Evolutionary conservation across 495 filamentous ascomycete species (phyloP), one percentile per base, ranked within the genome.

Genomic region (Penicillium pancosmium): DNA sequence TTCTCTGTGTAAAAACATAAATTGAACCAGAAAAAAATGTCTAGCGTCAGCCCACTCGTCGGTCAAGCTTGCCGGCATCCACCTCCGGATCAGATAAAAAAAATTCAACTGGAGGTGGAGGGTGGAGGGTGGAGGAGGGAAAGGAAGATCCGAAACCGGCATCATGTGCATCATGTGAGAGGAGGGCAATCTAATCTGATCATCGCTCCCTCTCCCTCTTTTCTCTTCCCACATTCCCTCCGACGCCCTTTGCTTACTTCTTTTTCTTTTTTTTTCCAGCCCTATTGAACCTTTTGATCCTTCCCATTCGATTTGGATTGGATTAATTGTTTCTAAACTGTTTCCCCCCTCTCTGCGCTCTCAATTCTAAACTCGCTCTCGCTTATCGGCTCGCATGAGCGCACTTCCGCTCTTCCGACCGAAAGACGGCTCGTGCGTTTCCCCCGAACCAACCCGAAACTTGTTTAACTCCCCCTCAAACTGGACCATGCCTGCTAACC

Each of bases 351-450:
- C 43, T 60, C 52, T 48, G 13, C 25, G 25, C 46, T 41, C 23
- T 44, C 41, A 44, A 55, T 35, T 36, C 34, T 49, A 49, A 52
- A 50, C 31, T 25, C 16, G 36, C 36, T 48, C 71, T 72, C 70
- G 69, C 73, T 74, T 70, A 68, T 63, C 68, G 67, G 68, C 60
- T 71, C 63, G 62, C 56, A 68, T 70, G 71, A 65, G 63, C 68
- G 63, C 70, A 68, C 73, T 68, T 78, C 74, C 75, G 75, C 61
- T 72, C 65, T 70, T 77, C 75, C 75, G 75, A 72, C 72, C 73
- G 68, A 68, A 52, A 68, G 38, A 59, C 62, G 57, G 60, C 58
- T 62, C 59, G 68, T 68, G 66, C 63, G 65, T 70, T 18, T 33
- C 46, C 40, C 64, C 65, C 65, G 67, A 68, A 57, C 52, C 59